Base-by-base conservation (phyloP, 805 yeast genomes). In the Saccharomycopsis lassenensis region DNA sequence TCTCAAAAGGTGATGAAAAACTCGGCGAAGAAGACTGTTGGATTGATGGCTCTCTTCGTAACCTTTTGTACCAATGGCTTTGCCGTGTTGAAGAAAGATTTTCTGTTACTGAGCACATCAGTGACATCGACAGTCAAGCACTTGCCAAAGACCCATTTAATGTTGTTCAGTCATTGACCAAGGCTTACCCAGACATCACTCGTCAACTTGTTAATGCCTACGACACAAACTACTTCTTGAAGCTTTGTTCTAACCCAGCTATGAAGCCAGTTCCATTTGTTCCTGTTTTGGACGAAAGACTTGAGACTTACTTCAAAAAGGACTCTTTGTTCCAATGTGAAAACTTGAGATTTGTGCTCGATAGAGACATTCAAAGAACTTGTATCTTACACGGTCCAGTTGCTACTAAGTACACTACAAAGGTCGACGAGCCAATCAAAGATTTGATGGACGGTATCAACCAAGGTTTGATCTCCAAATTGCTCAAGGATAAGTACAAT, bases 291-390 rank as follows among this genome's bases (percentile, higher is more conserved):
- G 95, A 91, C 56, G 93, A 84, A 48, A 81, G 84, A 66, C 85
- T 91, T 52, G 96, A 91, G 61, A 77, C 79, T 55, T 91, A 82
- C 73, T 91, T 91, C 75, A 91, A 91, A 76, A 91, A 91, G 67
- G 99, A 91, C 62, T 89, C 97, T 21, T 70, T 91, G 58, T 91
- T 98, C 98, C 99, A 91, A 71, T 82, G 95, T 17, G 97, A 91
- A 68, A 89, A 84, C 57, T 72, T 91, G 56, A 96, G 86, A 58
- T 83, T 96, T 42, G 97, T 91, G 55, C 87, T 84, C 47, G 97
- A 71, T 48, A 85, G 81, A 52, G 99, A 91, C 58, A 97, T 91
- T 45, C 87, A 87, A 62, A 81, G 98, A 71, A 89, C 96, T n/a
- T 93, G 98, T 81, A 86, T 91, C 49, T 71, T 91, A 53, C 95